These are phyloP conservation scores for Leonotis leonurus DNA, from an alignment of 257 asterid genomes.

Conservation along the genomic window DNA sequence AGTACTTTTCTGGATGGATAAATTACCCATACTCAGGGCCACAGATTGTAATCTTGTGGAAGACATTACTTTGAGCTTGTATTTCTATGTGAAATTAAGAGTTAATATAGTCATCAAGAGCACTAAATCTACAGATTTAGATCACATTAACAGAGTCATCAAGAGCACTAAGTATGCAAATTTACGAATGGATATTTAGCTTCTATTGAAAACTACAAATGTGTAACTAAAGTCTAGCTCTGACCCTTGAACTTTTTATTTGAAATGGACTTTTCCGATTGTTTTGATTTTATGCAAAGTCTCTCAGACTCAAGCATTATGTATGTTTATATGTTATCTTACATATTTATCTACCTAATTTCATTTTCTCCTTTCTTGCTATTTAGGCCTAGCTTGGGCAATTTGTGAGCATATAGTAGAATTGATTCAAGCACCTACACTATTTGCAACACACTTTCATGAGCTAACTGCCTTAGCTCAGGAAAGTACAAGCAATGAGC, in stretches of 20 bases:
- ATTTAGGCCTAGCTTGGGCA: slow-evolving; percentile 94
- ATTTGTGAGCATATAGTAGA: slow-evolving; percentile 90
- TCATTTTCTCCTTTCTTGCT: slow-evolving; percentile 5
- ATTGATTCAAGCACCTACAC: slow-evolving; percentile 79
- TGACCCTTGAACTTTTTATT: background rate
- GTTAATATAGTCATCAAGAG: no score
- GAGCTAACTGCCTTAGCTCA: slow-evolving; percentile 88
- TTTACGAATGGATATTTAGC: no score
- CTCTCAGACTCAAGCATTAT: slow-evolving; percentile 10
- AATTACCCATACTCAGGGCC: background rate
- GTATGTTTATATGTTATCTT: slow-evolving; percentile 2
- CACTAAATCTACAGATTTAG: no score
- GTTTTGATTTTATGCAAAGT: background rate
- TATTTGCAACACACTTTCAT: slow-evolving; percentile 97
- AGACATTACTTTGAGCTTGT: background rate
- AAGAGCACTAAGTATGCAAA: background rate
- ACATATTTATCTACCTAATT: background rate
- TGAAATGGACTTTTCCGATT: background rate
- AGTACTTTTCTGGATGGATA: background rate
- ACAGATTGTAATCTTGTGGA: background rate
- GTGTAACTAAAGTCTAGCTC: background rate
- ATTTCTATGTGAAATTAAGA: background rate
- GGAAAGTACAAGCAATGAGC: slow-evolving; percentile 34
- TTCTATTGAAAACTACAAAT: no score
- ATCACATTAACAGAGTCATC: background rate